phyloP scores from a whole-genome alignment of 2,329 filamentous ascomycete genomes.

The Ustilaginoidea virens region DNA sequence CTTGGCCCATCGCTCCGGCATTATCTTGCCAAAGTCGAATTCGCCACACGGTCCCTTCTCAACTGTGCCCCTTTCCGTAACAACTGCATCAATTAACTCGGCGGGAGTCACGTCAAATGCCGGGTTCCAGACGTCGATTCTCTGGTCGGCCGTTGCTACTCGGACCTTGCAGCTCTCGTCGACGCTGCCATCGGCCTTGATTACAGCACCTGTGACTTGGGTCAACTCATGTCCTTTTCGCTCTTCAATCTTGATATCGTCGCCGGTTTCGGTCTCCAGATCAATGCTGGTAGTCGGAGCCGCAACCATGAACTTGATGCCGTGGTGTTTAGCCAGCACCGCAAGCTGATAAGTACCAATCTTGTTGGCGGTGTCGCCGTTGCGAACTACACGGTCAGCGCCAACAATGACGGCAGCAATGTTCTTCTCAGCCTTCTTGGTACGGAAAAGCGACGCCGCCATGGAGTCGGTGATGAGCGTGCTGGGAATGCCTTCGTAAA shows the following conservation, averaged over 20 bases:
- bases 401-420: slow-evolving; percentile 86
- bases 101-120: slow-evolving; percentile 91
- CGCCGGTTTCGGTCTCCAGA: slow-evolving; percentile 59
- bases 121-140: slow-evolving; percentile 87
- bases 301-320: slow-evolving; percentile 86
- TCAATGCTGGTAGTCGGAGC: slow-evolving; percentile 93
- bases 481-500: slow-evolving; percentile 79
- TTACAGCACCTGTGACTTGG: slow-evolving; percentile 62
- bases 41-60: slow-evolving; percentile 56
- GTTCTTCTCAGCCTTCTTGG: slow-evolving; percentile 43
- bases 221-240: slow-evolving; percentile 70
- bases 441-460: slow-evolving; percentile 70
- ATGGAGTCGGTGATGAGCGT: slow-evolving; percentile 94
- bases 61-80: slow-evolving; percentile 81
- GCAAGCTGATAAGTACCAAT: slow-evolving; percentile 90
- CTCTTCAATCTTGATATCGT: slow-evolving; percentile 81
- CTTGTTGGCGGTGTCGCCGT: slow-evolving; percentile 97
- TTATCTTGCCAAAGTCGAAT: slow-evolving; percentile 47
- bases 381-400: slow-evolving; percentile 86
- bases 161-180: slow-evolving; percentile 49
- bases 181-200: slow-evolving; percentile 45
- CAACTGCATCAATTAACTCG: slow-evolving; percentile 78
- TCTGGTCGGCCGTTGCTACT: slow-evolving; percentile 64
- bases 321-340: slow-evolving; percentile 77
- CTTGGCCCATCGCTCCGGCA: slow-evolving; percentile 38